Evolutionary conservation across 176 grass and related monocot species (phyloP), one percentile per base, ranked within the genome.

Genomic region (Eremochloa ophiuroides): DNA sequence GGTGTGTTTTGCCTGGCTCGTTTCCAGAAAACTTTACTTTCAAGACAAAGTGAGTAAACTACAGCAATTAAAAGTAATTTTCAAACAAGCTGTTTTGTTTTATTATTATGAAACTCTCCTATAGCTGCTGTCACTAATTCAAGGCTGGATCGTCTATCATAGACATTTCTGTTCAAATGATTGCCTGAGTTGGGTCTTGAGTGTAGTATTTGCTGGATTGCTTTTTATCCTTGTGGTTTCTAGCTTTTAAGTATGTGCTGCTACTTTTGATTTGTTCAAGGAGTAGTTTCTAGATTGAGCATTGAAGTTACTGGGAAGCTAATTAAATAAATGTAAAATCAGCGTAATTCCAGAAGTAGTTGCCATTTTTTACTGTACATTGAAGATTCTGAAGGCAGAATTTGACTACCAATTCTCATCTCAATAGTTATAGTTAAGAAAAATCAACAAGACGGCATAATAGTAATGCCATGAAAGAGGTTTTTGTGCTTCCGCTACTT

Each of bases 21-120:
- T 98, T 98, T 81, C 95, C 95, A 72, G 95, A 98, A 47, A 98
- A 95, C 80, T 98, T 91, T 85, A 93, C 90, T 77, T 98, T 98
- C 46, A 94, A 89, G 86, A 83, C 92, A 79, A 93, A 62, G 95
- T 98, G 75, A 77, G 90, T 87, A 73, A 47, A 75, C 71, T 55
- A 74, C 33, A 37, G 27, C 22, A 33, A 46, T 14, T 11, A 80
- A 53, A 69, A 39, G 70, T 40, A 30, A 7, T 78, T 83, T 71
- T 39, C 39, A 66, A 29, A 30, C 69, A 50, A 67, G 11, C 27
- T 74, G 4, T 79, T 73, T 78, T 18, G 17, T 84, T 68, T 14
- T 40, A 22, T 69, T 76, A 43, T 44, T 73, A n/a, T 64, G 46
- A 43, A 31, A 37, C 30, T 73, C n/a, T 34, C 12, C 17, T 31